Percentiles rank a stretch among this genome's conserved stretches.
phyloP scores from a whole-genome alignment of 2,329 filamentous ascomycete genomes.

The Xylaria arbuscula region DNA sequence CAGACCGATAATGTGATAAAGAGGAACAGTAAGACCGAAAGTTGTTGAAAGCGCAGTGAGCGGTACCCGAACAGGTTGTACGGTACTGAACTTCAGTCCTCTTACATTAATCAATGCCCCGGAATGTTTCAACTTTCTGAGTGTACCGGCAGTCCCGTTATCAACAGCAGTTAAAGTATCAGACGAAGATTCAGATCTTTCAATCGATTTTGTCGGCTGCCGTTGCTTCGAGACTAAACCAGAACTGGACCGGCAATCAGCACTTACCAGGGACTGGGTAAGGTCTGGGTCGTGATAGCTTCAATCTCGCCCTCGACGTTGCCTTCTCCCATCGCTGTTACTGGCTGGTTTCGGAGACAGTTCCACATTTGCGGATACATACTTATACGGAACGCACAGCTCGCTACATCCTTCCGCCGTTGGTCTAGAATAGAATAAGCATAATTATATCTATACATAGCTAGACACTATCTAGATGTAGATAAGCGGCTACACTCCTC shows the following conservation, averaged over 20 bases:
- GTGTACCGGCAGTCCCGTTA: neutral
- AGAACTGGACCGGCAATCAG: slow-evolving; percentile 4
- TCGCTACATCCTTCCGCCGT: slow-evolving; percentile 27
- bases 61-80: slow-evolving; percentile 15
- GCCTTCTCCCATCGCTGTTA: neutral
- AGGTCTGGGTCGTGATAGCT: slow-evolving; percentile 26
- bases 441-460: slow-evolving; percentile 11
- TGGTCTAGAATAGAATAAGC: neutral
- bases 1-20: slow-evolving; percentile 1
- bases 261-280: slow-evolving; percentile 24
- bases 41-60: slow-evolving; percentile 1
- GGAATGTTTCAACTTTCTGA: neutral
- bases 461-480: neutral
- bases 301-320: slow-evolving; percentile 13
- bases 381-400: slow-evolving; percentile 34
- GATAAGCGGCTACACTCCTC: neutral
- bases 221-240: slow-evolving; percentile 8
- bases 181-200: slow-evolving; percentile 12
- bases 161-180: neutral
- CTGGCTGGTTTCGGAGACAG: neutral
- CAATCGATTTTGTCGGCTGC: neutral
- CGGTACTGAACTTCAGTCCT: neutral
- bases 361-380: slow-evolving; percentile 1
- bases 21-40: slow-evolving; percentile 16
- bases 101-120: neutral